Percentiles rank a stretch among this genome's conserved stretches.
Evolutionary conservation across 345 rosid species (phyloP).

Genomic region (Acer yangbiense): DNA sequence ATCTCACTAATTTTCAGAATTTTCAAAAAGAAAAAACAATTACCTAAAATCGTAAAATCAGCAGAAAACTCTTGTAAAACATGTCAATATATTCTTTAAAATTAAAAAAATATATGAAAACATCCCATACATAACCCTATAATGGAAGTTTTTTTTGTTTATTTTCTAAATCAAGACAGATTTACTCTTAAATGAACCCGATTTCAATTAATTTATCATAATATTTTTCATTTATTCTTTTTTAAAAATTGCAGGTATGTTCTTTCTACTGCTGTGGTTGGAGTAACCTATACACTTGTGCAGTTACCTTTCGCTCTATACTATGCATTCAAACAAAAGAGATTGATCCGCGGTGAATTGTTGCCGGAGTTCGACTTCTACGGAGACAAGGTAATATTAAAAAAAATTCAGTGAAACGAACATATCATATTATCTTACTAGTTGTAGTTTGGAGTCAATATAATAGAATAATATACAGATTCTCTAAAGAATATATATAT

Average conservation of each 20-base stretch:
- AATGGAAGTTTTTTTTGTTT: not conserved
- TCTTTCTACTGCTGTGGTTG: slow-evolving; percentile 22
- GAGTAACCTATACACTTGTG: slow-evolving; percentile 25
- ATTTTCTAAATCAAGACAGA: not conserved
- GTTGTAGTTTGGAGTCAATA: not conserved
- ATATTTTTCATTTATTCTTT: not conserved
- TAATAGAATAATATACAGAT: no score
- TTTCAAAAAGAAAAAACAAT: no score
- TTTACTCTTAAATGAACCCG: not conserved
- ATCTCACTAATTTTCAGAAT: no score
- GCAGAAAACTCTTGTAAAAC: no score
- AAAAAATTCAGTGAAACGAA: not conserved
- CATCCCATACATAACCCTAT: not conserved
- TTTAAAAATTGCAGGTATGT: slow-evolving; percentile 20
- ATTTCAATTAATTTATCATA: not conserved
- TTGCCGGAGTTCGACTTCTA: slow-evolving; percentile 38
- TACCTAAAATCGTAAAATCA: no score
- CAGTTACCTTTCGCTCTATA: slow-evolving; percentile 35
- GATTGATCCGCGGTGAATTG: slow-evolving; percentile 19
- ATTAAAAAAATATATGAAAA: no score
- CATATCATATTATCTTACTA: no score
- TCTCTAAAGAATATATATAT: no score
- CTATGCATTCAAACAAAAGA: slow-evolving; percentile 24
- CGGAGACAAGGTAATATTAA: slow-evolving; percentile 29
- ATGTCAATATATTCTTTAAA: no score